Percentiles rank a stretch among this genome's conserved stretches.
These are phyloP conservation scores for Oryza meridionalis DNA, from an alignment of 176 grass and related monocot genomes.

Conservation along the genomic window DNA sequence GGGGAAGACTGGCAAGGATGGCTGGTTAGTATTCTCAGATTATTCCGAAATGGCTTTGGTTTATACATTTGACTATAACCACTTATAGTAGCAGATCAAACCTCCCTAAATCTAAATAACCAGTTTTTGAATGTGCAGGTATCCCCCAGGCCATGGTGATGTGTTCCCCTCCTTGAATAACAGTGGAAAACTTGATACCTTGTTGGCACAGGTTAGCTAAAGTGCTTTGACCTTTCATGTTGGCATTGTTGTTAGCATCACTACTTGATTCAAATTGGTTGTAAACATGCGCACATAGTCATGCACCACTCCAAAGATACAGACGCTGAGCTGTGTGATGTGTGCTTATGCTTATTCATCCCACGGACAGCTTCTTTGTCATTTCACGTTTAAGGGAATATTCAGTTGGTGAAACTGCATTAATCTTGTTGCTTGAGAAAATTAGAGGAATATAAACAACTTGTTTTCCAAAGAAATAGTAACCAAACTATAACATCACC, in stretches of 20 bases:
- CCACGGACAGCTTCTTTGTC: not conserved
- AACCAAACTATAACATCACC: not conserved
- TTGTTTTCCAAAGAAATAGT: not conserved
- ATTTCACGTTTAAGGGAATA: not conserved
- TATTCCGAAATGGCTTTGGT: not conserved
- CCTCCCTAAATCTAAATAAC: not conserved
- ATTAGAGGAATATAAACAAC: not conserved
- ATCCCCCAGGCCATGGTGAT: constrained; percentile 97
- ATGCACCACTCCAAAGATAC: not conserved
- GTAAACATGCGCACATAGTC: too few relatives aligned
- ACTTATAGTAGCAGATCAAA: not conserved
- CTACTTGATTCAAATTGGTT: not conserved
- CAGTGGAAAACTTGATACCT: constrained; percentile 89
- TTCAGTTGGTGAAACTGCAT: not conserved
- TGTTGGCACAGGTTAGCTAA: constrained; percentile 71
- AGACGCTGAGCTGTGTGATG: not conserved
- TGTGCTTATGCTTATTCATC: not conserved
- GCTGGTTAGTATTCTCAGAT: constrained; percentile 68
- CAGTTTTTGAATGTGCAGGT: constrained; percentile 61
- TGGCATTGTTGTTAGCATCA: not conserved
- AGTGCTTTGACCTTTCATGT: constrained; percentile 17
- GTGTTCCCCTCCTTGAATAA: constrained; percentile 88
- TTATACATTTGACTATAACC: not conserved
- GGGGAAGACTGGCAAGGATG: constrained; percentile 77
- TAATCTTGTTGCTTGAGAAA: not conserved